A percentile compares a stretch with the other conserved stretches of the same genome.
Conservation (phyloP, 2,329 filamentous ascomycete genomes). For the Ophiostoma australiae region DNA sequence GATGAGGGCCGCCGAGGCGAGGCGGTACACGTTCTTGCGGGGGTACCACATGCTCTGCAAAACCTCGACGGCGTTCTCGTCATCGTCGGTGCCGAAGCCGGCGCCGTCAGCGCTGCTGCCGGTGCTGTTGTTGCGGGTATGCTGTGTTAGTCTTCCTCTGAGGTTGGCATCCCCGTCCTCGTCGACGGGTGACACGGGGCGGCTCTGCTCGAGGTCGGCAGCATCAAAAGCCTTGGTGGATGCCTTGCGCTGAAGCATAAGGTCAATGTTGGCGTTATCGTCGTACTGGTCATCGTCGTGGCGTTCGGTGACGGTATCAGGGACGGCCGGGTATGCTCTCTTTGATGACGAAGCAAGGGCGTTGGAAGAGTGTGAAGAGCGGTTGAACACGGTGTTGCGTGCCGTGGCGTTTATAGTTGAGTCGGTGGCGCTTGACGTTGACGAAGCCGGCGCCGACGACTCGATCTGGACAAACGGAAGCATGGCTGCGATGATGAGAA, state of each 20-base stretch:
- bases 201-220: constrained; percentile 49
- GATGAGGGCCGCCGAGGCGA: constrained; percentile 59
- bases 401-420: constrained; percentile 32
- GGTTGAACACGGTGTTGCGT: constrained; percentile 29
- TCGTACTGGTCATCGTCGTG: constrained; percentile 14
- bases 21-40: constrained; percentile 65
- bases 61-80: constrained; percentile 40
- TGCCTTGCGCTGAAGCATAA: constrained; percentile 12
- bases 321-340: constrained; percentile 39
- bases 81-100: constrained; percentile 22
- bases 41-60: constrained; percentile 56
- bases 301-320: constrained; percentile 30
- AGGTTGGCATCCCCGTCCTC: not conserved
- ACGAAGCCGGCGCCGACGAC: constrained; percentile 25
- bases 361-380: not conserved
- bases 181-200: constrained; percentile 43
- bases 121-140: not conserved
- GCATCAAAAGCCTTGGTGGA: constrained; percentile 25
- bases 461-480: constrained; percentile 29
- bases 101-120: not conserved
- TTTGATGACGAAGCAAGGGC: constrained; percentile 1
- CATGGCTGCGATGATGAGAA: constrained; percentile 9
- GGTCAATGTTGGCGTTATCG: constrained; percentile 11
- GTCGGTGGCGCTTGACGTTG: constrained; percentile 1
- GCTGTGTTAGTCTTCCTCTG: constrained; percentile 22